A percentile compares a stretch with the other conserved stretches of the same genome.
Evolutionary conservation across 2,329 filamentous ascomycete species (phyloP).

Genomic region (Monilinia laxa): DNA sequence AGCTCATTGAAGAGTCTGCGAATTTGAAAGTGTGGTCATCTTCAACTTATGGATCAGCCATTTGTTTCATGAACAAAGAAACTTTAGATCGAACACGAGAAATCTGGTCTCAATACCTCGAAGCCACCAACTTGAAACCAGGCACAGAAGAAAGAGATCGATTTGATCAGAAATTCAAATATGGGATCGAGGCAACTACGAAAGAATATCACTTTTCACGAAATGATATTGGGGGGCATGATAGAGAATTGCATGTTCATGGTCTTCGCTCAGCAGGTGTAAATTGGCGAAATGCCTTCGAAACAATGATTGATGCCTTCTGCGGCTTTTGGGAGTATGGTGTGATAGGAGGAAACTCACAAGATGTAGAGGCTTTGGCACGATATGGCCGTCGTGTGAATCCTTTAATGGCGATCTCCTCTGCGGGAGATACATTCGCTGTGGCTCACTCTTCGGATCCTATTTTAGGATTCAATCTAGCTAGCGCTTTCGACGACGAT

Average conservation of each 20-base stretch:
- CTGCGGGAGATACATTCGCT: not conserved
- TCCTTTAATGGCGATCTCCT: slow-evolving; percentile 24
- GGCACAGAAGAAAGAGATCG: not conserved
- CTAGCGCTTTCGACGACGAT: slow-evolving; percentile 22
- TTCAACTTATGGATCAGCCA: slow-evolving; percentile 14
- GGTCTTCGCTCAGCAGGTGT: slow-evolving; percentile 13
- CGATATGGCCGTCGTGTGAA: slow-evolving; percentile 10
- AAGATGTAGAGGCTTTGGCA: not conserved
- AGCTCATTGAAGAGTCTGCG: slow-evolving; percentile 8
- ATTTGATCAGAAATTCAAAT: not conserved
- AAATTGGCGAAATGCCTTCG: not conserved
- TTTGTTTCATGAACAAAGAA: slow-evolving; percentile 15
- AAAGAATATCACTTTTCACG: not conserved
- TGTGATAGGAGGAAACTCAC: slow-evolving; percentile 12
- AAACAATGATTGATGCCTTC: not conserved
- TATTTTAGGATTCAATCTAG: slow-evolving; percentile 24
- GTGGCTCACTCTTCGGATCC: slow-evolving; percentile 26
- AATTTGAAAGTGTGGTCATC: slow-evolving; percentile 16
- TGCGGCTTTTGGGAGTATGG: slow-evolving; percentile 4
- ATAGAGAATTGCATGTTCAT: not conserved
- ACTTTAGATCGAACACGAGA: slow-evolving; percentile 17
- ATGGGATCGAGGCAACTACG: not conserved
- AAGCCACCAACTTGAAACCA: not conserved
- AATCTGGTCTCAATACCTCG: slow-evolving; percentile 15
- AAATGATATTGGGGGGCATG: not conserved